phyloP scores from a whole-genome alignment of 2,329 filamentous ascomycete genomes.

The Teratosphaeria destructans region DNA sequence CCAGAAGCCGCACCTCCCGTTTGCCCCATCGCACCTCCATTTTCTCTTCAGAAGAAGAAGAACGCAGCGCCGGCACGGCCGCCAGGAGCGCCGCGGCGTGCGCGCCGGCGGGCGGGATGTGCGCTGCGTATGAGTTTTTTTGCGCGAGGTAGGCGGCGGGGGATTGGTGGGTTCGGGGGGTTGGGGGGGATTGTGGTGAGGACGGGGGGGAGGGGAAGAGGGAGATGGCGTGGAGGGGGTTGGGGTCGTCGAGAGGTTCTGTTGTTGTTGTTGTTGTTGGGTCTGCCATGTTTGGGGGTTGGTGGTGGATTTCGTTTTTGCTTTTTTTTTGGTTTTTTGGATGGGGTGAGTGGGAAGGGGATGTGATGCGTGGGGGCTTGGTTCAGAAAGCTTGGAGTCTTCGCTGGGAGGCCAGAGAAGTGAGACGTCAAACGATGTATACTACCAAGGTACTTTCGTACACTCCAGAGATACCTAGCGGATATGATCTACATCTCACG shows the following conservation, averaged over 20 bases:
- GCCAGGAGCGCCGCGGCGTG: constrained; percentile 12
- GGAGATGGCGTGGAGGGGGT: neutral
- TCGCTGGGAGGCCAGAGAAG: too few species aligned
- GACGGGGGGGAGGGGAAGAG: neutral
- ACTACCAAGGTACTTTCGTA: too few species aligned
- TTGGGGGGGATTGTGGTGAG: constrained; percentile 16
- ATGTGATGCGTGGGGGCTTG: too few species aligned
- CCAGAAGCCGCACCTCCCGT: constrained; percentile 27
- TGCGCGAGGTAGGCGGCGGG: constrained; percentile 16
- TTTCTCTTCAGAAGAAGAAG: neutral
- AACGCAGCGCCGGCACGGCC: constrained; percentile 9
- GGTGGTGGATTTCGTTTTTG: too few species aligned
- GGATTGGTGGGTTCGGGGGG: constrained; percentile 11
- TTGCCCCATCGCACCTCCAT: constrained; percentile 16
- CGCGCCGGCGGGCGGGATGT: too few species aligned
- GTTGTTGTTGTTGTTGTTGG: neutral
- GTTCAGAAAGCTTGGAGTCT: too few species aligned
- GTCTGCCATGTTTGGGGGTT: neutral
- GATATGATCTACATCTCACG: too few species aligned
- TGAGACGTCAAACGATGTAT: too few species aligned
- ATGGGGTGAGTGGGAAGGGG: too few species aligned
- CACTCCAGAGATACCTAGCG: too few species aligned
- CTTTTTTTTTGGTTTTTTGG: too few species aligned
- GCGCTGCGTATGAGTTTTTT: too few species aligned
- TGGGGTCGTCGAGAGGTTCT: neutral